Conservation (phyloP, 148 eudicot species). For the Rhododendron vialii region DNA sequence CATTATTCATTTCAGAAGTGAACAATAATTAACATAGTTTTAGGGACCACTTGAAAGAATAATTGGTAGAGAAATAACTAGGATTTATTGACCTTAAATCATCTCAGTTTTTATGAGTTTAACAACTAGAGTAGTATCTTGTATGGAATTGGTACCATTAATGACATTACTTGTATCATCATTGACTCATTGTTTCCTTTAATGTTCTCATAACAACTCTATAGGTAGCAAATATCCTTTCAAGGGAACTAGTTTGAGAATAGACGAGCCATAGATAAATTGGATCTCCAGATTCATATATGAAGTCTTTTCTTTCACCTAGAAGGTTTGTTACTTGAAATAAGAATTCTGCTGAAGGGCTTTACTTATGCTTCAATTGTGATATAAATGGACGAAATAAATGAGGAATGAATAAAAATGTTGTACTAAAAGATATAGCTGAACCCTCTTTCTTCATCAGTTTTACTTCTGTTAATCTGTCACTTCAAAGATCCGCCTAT, state of each 20-base stretch:
- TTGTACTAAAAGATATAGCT: background rate
- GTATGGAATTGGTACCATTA: background rate
- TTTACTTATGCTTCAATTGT: background rate
- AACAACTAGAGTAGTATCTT: background rate
- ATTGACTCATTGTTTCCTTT: background rate
- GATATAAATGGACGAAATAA: background rate
- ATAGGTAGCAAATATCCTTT: background rate
- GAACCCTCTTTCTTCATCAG: background rate
- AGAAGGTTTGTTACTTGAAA: background rate
- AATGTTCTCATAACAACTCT: background rate
- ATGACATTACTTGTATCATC: background rate
- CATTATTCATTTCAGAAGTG: background rate
- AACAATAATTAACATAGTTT: background rate
- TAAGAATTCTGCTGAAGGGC: background rate
- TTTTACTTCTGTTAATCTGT: background rate
- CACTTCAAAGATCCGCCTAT: background rate
- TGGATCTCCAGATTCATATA: background rate
- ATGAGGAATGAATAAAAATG: background rate
- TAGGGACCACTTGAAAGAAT: background rate
- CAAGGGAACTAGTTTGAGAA: background rate
- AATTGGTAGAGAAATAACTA: background rate
- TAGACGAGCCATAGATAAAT: background rate
- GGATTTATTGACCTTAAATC: background rate
- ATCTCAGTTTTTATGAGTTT: background rate
- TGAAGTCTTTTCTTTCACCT: background rate